A percentile compares a stretch with the other conserved stretches of the same genome.
These are phyloP conservation scores for Pseudopyrenochaeta lycopersici DNA, from an alignment of 2,329 filamentous ascomycete genomes.

Conservation along the genomic window DNA sequence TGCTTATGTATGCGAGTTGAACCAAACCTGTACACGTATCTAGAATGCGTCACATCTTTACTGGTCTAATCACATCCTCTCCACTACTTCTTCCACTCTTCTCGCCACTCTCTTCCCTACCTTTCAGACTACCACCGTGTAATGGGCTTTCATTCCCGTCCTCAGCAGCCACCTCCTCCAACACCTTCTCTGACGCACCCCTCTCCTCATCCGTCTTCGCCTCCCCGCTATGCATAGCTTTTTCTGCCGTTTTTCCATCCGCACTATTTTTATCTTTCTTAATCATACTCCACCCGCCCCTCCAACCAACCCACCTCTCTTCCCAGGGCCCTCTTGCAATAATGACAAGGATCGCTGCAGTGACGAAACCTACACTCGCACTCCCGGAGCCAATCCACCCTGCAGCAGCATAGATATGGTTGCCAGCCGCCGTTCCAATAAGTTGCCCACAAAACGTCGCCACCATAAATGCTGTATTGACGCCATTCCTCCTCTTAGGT, in stretches of 20 bases:
- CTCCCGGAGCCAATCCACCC: conserved; percentile 68
- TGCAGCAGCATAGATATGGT: conserved; percentile 62
- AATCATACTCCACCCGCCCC: conserved; percentile 63
- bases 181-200: conserved; percentile 19
- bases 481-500: conserved; percentile 74
- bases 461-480: conserved; percentile 87
- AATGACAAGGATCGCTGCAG: conserved; percentile 58
- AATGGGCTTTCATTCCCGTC: conserved; percentile 33
- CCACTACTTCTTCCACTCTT: conserved; percentile 17
- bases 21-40: background rate
- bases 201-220: conserved; percentile 29
- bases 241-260: conserved; percentile 49
- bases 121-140: conserved; percentile 7
- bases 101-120: conserved; percentile 2
- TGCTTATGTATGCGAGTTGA: background rate
- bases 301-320: conserved; percentile 68
- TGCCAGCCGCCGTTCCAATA: conserved; percentile 67
- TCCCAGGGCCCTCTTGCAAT: conserved; percentile 64
- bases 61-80: conserved; percentile 19
- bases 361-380: conserved; percentile 65
- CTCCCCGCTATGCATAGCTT: conserved; percentile 15
- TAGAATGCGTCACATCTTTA: conserved; percentile 13
- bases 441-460: conserved; percentile 78
- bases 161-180: conserved; percentile 41
- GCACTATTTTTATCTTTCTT: conserved; percentile 53